Evolutionary conservation across 805 yeast species (phyloP).

Genomic region (Wickerhamomyces tratensis): DNA sequence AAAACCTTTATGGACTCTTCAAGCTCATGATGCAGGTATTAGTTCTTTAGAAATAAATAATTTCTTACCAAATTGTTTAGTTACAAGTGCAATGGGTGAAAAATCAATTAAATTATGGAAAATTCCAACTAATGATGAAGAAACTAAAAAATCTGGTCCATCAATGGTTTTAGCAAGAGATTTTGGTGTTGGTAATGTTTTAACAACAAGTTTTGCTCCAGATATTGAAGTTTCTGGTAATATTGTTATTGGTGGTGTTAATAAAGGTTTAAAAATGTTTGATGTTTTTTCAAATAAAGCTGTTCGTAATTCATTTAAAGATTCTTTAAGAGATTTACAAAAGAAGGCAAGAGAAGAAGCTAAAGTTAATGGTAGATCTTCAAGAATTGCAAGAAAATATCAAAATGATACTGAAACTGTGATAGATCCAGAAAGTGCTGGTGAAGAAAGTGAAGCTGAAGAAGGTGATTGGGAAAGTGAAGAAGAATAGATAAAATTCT

Average conservation of each 20-base stretch:
- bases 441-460: constrained; percentile 51
- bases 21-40: constrained; percentile 94
- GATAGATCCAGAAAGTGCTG: constrained; percentile 54
- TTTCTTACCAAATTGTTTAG: constrained; percentile 61
- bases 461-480: constrained; percentile 29
- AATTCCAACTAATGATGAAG: constrained; percentile 31
- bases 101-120: constrained; percentile 85
- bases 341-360: constrained; percentile 49
- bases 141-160: constrained; percentile 35
- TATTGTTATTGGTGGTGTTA: constrained; percentile 79
- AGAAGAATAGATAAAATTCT: constrained; percentile 6
- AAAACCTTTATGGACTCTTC: constrained; percentile 84
- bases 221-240: constrained; percentile 83
- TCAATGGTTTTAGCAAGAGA: constrained; percentile 87
- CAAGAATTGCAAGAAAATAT: constrained; percentile 72
- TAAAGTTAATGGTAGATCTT: constrained; percentile 42
- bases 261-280: constrained; percentile 83
- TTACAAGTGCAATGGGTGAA: constrained; percentile 89
- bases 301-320: constrained; percentile 60
- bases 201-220: constrained; percentile 73
- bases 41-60: constrained; percentile 68
- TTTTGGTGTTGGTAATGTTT: constrained; percentile 89
- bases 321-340: constrained; percentile 47
- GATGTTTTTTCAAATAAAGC: constrained; percentile 78
- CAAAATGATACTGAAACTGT: constrained; percentile 42